Conservation (phyloP, 768 basidiomycete species). For the Pisolithus marmoratus region DNA sequence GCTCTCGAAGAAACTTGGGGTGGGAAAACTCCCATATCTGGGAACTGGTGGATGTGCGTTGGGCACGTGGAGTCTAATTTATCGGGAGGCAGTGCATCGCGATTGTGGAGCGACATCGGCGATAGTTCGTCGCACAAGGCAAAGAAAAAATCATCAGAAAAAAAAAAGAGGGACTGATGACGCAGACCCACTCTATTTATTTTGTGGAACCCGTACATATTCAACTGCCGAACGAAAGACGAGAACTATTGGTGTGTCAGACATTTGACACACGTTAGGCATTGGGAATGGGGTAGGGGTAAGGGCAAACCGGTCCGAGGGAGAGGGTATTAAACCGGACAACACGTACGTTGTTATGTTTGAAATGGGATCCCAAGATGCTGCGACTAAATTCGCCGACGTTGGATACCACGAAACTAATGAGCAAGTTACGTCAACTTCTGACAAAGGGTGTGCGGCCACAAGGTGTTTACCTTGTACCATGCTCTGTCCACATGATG, state of each 20-base stretch:
- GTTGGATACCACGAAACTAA: constrained; percentile 79
- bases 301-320: too few species aligned
- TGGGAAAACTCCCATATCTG: constrained; percentile 91
- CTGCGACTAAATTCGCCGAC: constrained; percentile 82
- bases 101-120: background rate
- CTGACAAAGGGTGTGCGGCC: constrained; percentile 1
- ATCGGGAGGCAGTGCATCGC: background rate
- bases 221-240: constrained; percentile 89
- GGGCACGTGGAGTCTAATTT: constrained; percentile 70
- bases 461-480: constrained; percentile 44
- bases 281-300: background rate
- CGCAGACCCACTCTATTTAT: constrained; percentile 66
- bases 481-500: constrained; percentile 78
- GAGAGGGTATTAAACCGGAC: background rate
- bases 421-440: background rate
- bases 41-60: constrained; percentile 72
- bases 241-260: constrained; percentile 58
- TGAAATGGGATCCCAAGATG: constrained; percentile 83
- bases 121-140: background rate
- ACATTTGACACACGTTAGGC: constrained; percentile 1
- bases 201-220: constrained; percentile 97
- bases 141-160: background rate
- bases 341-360: constrained; percentile 75
- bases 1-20: constrained; percentile 76
- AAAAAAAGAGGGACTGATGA: background rate